These are phyloP conservation scores for Allium sativum DNA, from an alignment of 106 monocot genomes.

Conservation along the genomic window DNA sequence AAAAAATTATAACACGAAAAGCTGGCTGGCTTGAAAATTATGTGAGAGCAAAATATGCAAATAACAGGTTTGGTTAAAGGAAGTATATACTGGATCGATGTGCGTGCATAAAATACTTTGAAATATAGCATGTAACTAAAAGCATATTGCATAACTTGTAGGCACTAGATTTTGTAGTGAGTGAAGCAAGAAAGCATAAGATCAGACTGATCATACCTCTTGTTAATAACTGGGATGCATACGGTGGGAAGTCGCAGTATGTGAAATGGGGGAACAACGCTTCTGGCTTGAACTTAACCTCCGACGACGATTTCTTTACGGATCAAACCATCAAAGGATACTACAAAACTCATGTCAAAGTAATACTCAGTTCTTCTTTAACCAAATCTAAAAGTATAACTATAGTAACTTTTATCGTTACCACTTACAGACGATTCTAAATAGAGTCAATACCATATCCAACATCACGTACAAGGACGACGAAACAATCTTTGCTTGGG, in stretches of 20 bases:
- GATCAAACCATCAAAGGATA: constrained; percentile 55
- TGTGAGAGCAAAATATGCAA: too few species aligned
- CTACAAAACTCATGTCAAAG: constrained; percentile 74
- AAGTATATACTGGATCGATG: too few species aligned
- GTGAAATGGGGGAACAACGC: constrained; percentile 62
- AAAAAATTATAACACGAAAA: too few species aligned
- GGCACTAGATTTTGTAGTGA: constrained; percentile 79
- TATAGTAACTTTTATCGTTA: too few species aligned
- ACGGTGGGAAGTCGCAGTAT: constrained; percentile 79
- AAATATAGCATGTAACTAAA: too few species aligned
- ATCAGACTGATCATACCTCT: constrained; percentile 58
- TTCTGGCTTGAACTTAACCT: constrained; percentile 43
- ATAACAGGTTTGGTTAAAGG: too few species aligned
- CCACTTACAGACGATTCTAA: constrained; percentile 12
- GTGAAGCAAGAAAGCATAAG: constrained; percentile 60
- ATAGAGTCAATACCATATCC: constrained; percentile 24
- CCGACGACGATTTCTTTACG: constrained; percentile 73
- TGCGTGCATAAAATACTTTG: too few species aligned
- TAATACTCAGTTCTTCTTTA: not conserved
- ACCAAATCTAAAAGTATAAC: too few species aligned
- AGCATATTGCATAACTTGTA: constrained; percentile 20
- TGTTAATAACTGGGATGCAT: constrained; percentile 74
- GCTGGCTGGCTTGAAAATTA: too few species aligned
- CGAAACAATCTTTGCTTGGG: constrained; percentile 39
- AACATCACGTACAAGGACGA: constrained; percentile 41